These are phyloP conservation scores for Fusarium miscanthi DNA, from an alignment of 2,329 filamentous ascomycete species.

Conservation along the genomic window DNA sequence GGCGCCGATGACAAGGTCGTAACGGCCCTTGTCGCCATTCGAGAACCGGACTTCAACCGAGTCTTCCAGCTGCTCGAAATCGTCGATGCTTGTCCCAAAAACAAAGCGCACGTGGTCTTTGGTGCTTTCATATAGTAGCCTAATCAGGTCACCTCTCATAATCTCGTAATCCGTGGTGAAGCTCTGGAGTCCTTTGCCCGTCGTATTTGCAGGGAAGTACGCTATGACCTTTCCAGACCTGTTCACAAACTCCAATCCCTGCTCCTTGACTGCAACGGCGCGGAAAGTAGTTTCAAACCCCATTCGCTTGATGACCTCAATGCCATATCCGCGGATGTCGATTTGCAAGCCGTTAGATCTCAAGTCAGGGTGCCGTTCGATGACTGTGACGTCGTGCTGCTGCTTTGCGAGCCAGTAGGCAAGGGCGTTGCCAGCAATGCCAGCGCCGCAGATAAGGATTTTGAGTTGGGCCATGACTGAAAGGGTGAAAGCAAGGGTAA, in stretches of 20 bases:
- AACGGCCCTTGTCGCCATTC: constrained; percentile 56
- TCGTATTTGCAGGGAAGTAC: constrained; percentile 49
- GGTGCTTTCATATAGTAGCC: constrained; percentile 55
- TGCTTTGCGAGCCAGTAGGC: constrained; percentile 46
- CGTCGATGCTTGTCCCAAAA: constrained; percentile 47
- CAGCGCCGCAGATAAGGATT: constrained; percentile 48
- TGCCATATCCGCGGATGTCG: constrained; percentile 63
- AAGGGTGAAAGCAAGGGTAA: no score
- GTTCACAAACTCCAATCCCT: constrained; percentile 60
- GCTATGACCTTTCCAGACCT: constrained; percentile 51
- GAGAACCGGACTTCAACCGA: constrained; percentile 55
- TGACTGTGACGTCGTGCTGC: constrained; percentile 50
- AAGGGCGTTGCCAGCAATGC: constrained; percentile 47
- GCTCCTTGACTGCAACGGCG: constrained; percentile 57
- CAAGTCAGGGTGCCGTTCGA: constrained; percentile 54
- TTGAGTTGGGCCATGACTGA: constrained; percentile 43
- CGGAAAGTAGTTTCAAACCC: constrained; percentile 45
- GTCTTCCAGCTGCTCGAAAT: constrained; percentile 48
- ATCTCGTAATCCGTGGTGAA: constrained; percentile 65
- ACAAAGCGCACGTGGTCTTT: constrained; percentile 42
- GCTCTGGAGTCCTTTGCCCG: constrained; percentile 34
- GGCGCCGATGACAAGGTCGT: constrained; percentile 65
- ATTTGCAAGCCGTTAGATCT: constrained; percentile 63
- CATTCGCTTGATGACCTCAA: constrained; percentile 59
- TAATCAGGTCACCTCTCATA: constrained; percentile 62